phyloP scores from a whole-genome alignment of 2,329 filamentous ascomycete genomes.

The Teratosphaeria viscida region DNA sequence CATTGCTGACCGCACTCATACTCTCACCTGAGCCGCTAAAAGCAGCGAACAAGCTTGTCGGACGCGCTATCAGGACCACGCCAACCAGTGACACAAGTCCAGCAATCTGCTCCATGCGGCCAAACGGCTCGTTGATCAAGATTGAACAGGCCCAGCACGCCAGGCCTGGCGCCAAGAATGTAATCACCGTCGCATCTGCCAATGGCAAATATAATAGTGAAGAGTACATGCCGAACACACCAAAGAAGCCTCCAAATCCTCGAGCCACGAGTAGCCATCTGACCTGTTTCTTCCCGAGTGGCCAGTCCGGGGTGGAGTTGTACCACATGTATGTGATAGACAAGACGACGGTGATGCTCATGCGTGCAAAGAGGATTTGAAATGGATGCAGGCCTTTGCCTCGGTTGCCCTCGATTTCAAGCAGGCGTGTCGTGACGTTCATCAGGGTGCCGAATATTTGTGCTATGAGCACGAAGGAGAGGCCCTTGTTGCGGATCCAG shows the following conservation, averaged over 20 bases:
- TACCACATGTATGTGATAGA: conserved; percentile 66
- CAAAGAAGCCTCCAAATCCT: conserved; percentile 63
- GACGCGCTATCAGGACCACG: conserved; percentile 73
- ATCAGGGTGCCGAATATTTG: conserved; percentile 77
- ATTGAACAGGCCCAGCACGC: conserved; percentile 72
- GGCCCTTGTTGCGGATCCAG: conserved; percentile 60
- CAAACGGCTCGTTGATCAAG: conserved; percentile 67
- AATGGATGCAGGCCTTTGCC: conserved; percentile 68
- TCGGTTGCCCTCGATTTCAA: conserved; percentile 58
- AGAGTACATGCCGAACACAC: conserved; percentile 67
- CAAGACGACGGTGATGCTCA: conserved; percentile 60
- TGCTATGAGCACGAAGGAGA: conserved; percentile 60
- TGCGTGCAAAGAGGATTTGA: conserved; percentile 72
- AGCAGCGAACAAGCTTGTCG: conserved; percentile 45
- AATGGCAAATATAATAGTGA: conserved; percentile 69
- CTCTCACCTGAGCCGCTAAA: conserved; percentile 15
- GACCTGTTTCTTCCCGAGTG: conserved; percentile 58
- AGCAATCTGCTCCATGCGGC: conserved; percentile 64
- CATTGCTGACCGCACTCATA: conserved; percentile 22
- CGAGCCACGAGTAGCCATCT: conserved; percentile 57
- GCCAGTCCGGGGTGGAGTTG: conserved; percentile 55
- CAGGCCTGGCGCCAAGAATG: conserved; percentile 71
- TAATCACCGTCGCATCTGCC: conserved; percentile 80
- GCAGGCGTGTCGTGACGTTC: conserved; percentile 68
- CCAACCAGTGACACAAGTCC: conserved; percentile 65